Evolutionary conservation across 768 basidiomycete species (phyloP).

Genomic region (Tephrocybe sp.): DNA sequence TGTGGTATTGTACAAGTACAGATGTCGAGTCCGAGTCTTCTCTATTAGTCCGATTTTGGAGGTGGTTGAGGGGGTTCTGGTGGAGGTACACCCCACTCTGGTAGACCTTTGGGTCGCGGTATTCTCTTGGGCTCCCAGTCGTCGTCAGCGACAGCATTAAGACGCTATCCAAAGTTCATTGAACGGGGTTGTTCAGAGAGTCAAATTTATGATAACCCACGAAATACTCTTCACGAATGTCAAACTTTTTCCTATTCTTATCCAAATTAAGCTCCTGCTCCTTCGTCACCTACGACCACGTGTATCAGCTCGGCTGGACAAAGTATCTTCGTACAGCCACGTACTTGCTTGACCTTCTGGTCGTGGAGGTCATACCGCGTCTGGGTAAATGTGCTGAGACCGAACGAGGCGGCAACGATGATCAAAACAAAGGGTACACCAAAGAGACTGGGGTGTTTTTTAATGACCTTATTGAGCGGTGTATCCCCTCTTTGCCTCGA

Average conservation of each 20-base stretch:
- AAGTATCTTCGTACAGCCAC: background rate
- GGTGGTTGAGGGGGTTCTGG: slow-evolving; percentile 51
- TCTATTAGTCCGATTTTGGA: too few species aligned
- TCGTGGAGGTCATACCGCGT: slow-evolving; percentile 89
- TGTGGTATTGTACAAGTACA: background rate
- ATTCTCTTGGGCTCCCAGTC: slow-evolving; percentile 90
- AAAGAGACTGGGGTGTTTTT: slow-evolving; percentile 69
- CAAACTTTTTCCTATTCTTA: slow-evolving; percentile 73
- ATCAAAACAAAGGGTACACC: slow-evolving; percentile 84
- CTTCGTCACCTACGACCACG: slow-evolving; percentile 51
- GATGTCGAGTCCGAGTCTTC: too few species aligned
- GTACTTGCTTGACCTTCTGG: slow-evolving; percentile 69
- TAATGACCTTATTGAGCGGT: slow-evolving; percentile 40
- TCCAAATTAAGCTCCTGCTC: slow-evolving; percentile 78
- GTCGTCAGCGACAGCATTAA: slow-evolving; percentile 59
- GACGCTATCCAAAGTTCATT: slow-evolving; percentile 42
- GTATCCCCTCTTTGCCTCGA: slow-evolving; percentile 23
- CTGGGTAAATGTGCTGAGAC: slow-evolving; percentile 78
- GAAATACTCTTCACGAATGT: slow-evolving; percentile 94
- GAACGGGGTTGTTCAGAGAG: background rate
- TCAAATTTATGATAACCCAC: slow-evolving; percentile 48
- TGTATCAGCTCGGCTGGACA: background rate
- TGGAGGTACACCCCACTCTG: slow-evolving; percentile 90
- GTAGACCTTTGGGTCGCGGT: slow-evolving; percentile 78
- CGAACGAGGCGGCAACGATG: slow-evolving; percentile 86